Conservation (phyloP, 2,329 filamentous ascomycete genomes). For the Ceratocystis cubensis region DNA sequence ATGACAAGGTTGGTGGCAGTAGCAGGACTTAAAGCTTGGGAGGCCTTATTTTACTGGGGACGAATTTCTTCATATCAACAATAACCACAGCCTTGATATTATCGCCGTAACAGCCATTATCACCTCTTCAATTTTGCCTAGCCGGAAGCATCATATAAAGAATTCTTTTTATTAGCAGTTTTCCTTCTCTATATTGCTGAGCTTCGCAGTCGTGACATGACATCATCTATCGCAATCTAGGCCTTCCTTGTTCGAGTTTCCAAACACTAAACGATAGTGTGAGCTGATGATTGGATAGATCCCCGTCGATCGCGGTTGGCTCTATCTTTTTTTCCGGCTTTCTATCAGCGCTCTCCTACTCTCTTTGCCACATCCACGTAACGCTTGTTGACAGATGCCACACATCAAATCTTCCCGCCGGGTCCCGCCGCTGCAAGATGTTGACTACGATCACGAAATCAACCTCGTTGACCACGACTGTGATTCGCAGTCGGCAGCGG, state of each 20-base stretch:
- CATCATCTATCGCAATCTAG: constrained; percentile 11
- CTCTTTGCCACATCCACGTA: neutral
- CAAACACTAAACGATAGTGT: neutral
- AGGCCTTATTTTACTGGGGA: neutral
- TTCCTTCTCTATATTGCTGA: neutral
- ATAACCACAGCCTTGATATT: neutral
- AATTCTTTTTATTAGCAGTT: constrained; percentile 1
- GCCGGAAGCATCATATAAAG: neutral
- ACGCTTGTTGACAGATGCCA: constrained; percentile 15
- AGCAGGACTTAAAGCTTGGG: neutral
- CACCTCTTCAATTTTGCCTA: neutral
- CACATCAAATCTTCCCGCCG: constrained; percentile 37
- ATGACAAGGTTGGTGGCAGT: neutral
- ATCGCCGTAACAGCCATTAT: neutral
- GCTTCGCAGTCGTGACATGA: constrained; percentile 11
- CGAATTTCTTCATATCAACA: neutral
- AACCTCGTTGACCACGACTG: constrained; percentile 47
- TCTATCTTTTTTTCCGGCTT: neutral
- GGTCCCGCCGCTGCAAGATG: constrained; percentile 41
- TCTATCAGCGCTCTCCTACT: neutral
- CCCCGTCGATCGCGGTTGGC: neutral
- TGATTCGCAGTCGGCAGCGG: neutral
- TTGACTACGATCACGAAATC: constrained; percentile 61
- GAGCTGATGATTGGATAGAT: neutral
- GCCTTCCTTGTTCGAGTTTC: neutral